A percentile compares a stretch with the other conserved stretches of the same genome.
These are phyloP conservation scores for Clarireedia monteithiana DNA, from an alignment of 2,329 filamentous ascomycete genomes.

Conservation along the genomic window DNA sequence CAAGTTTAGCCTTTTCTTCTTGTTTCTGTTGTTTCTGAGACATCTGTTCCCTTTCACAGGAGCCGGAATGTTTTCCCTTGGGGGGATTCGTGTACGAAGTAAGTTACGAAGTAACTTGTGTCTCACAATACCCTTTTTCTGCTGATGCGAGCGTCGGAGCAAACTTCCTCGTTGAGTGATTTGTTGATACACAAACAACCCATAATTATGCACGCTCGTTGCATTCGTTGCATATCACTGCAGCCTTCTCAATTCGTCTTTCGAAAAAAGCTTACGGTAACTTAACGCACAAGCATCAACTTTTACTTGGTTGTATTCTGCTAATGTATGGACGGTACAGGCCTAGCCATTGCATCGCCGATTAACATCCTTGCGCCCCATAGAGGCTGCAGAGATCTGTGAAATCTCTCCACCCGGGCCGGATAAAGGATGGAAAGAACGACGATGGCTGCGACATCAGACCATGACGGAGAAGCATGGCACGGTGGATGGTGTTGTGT, in stretches of 20 bases:
- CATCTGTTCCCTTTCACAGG: not conserved
- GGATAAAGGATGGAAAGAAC: not conserved
- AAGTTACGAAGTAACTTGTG: too few species aligned
- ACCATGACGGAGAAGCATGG: not conserved
- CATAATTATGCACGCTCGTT: conserved; percentile 1
- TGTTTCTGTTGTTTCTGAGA: not conserved
- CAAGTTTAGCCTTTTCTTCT: not conserved
- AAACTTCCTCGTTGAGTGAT: conserved; percentile 2
- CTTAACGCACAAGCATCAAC: not conserved
- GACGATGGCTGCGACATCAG: not conserved
- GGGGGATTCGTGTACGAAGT: too few species aligned
- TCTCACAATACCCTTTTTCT: not conserved
- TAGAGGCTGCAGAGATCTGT: conserved; percentile 2
- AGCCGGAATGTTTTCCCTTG: not conserved
- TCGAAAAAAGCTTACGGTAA: not conserved
- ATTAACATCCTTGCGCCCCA: conserved; percentile 2
- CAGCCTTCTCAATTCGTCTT: not conserved
- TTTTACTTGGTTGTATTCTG: not conserved
- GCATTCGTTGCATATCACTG: conserved; percentile 1
- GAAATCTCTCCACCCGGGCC: not conserved
- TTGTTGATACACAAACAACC: not conserved
- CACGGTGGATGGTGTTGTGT: not conserved
- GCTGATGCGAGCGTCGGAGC: not conserved
- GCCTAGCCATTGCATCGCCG: conserved; percentile 2
- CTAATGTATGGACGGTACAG: not conserved